Conservation (phyloP, 164 flowering plant species). For the grape (Vitis vinifera) region ASM3070453v1 NC_081805.1:25687501-25688000, state of each 20-base stretch:
- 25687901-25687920: too few species aligned
- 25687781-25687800: background rate
- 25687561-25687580: slow-evolving; percentile 94
- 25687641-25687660: slow-evolving; percentile 94
- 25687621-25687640: slow-evolving; percentile 98
- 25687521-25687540: slow-evolving; percentile 90
- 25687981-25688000: too few species aligned
- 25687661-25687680: slow-evolving; percentile 86
- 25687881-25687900: too few species aligned
- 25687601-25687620: slow-evolving; percentile 93
- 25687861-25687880: too few species aligned
- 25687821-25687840: too few species aligned
- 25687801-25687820: too few species aligned
- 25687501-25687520: slow-evolving; percentile 95
- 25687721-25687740: slow-evolving; percentile 84
- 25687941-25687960: too few species aligned
- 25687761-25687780: slow-evolving; percentile 64
- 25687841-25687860: too few species aligned
- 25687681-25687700: slow-evolving; percentile 99
- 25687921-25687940: too few species aligned
- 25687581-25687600: slow-evolving; percentile 81
- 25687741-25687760: slow-evolving; percentile 89
- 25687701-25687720: slow-evolving; percentile 99
- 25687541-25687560: slow-evolving; percentile 88
- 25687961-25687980: too few species aligned